These are phyloP conservation scores for Rachicladosporium sp. DNA, from an alignment of 2,329 filamentous ascomycete genomes.

Conservation along the genomic window DNA sequence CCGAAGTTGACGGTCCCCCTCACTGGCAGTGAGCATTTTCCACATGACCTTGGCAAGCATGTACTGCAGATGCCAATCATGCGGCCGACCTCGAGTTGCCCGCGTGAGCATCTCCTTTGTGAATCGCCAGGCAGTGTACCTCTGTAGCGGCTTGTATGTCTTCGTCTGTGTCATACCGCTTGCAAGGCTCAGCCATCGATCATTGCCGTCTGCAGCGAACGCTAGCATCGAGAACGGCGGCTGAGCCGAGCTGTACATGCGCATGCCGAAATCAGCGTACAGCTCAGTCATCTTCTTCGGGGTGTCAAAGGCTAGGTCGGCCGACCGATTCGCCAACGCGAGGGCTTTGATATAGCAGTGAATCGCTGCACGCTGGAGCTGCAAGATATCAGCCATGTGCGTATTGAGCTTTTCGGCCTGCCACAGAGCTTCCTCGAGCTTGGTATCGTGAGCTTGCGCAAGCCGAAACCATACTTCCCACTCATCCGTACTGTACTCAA, in stretches of 20 bases:
- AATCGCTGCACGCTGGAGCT: conserved; percentile 66
- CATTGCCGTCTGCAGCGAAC: conserved; percentile 49
- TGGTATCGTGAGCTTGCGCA: conserved; percentile 76
- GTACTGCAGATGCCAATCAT: conserved; percentile 55
- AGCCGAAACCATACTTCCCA: conserved; percentile 90
- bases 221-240: conserved; percentile 57
- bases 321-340: conserved; percentile 46
- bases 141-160: conserved; percentile 45
- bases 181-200: conserved; percentile 43
- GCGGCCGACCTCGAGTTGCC: conserved; percentile 46
- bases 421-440: conserved; percentile 83
- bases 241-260: conserved; percentile 56
- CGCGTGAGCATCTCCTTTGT: conserved; percentile 48
- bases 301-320: conserved; percentile 42
- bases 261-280: conserved; percentile 55
- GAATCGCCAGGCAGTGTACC: conserved; percentile 53
- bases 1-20: too few species aligned
- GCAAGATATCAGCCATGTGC: conserved; percentile 59
- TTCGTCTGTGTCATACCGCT: conserved; percentile 44
- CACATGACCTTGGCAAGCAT: conserved; percentile 60
- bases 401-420: conserved; percentile 85
- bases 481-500: conserved; percentile 67
- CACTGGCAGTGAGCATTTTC: conserved; percentile 47
- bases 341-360: conserved; percentile 65
- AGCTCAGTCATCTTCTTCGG: conserved; percentile 49